phyloP scores from a whole-genome alignment of 2,329 filamentous ascomycete genomes.

The Rhynchosporium graminicola region DNA sequence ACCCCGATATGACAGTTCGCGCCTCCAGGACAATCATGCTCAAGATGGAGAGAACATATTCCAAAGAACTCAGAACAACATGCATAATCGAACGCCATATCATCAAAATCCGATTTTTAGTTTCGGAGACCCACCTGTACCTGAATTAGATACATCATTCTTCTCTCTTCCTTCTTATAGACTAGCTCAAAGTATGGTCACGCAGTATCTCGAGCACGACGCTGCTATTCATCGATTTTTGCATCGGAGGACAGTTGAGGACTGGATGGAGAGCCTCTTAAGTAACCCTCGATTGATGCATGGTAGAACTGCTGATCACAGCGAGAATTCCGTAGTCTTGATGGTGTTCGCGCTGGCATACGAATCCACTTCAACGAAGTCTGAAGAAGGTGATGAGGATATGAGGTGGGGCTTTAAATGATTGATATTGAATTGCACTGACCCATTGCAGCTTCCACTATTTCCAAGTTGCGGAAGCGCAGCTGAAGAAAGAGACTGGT shows the following conservation, averaged over 20 bases:
- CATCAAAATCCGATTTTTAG: constrained; percentile 20
- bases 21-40: neutral
- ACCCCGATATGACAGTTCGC: neutral
- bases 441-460: constrained; percentile 26
- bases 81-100: constrained; percentile 9
- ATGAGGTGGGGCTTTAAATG: constrained; percentile 14
- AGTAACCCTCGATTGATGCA: constrained; percentile 34
- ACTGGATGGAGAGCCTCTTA: constrained; percentile 49
- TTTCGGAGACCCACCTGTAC: constrained; percentile 29
- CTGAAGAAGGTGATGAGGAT: constrained; percentile 11
- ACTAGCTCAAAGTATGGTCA: constrained; percentile 44
- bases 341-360: constrained; percentile 50
- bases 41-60: constrained; percentile 11
- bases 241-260: constrained; percentile 53
- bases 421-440: neutral
- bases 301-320: constrained; percentile 43
- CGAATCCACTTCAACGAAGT: constrained; percentile 30
- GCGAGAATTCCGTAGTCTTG: constrained; percentile 50
- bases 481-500: constrained; percentile 53
- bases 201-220: constrained; percentile 58
- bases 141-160: constrained; percentile 41
- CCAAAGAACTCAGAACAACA: constrained; percentile 18
- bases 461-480: constrained; percentile 46
- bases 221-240: constrained; percentile 59
- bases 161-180: constrained; percentile 40